Percentiles rank a stretch among this genome's conserved stretches.
Conservation (phyloP, 176 grass and related monocot species). For the Alloteropsis semialata region DNA sequence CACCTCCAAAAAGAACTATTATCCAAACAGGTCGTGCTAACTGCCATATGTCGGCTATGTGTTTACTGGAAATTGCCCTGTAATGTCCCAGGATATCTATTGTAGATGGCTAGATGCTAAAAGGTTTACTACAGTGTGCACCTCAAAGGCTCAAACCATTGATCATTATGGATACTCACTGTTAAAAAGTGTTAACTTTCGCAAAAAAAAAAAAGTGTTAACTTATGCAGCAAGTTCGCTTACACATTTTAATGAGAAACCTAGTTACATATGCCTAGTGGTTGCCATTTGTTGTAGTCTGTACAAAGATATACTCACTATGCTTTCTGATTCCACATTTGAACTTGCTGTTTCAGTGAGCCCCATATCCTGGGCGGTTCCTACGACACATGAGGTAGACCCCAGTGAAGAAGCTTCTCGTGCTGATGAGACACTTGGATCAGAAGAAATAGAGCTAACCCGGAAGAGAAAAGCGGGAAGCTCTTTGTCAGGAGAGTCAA, state of each 20-base stretch:
- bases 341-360: constrained; percentile 32
- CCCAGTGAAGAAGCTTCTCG: constrained; percentile 17
- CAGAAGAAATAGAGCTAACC: constrained; percentile 12
- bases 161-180: background rate
- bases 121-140: constrained; percentile 4
- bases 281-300: background rate
- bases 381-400: constrained; percentile 3
- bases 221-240: background rate
- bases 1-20: background rate
- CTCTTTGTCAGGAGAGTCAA: constrained; percentile 12
- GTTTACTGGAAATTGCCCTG: background rate
- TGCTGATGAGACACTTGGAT: background rate
- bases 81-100: background rate
- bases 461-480: constrained; percentile 25
- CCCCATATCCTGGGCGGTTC: constrained; percentile 57
- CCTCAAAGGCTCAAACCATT: background rate
- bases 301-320: background rate
- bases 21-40: constrained; percentile 4
- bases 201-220: no score
- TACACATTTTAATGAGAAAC: background rate
- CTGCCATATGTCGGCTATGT: background rate
- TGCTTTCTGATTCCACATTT: constrained; percentile 8
- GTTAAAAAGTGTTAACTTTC: constrained; percentile 8
- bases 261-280: constrained; percentile 6
- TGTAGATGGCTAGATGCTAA: background rate